Percentiles rank a stretch among this genome's conserved stretches.
Conservation (phyloP, 495 filamentous ascomycete genomes). For the Aspergillus cavernicola region DNA sequence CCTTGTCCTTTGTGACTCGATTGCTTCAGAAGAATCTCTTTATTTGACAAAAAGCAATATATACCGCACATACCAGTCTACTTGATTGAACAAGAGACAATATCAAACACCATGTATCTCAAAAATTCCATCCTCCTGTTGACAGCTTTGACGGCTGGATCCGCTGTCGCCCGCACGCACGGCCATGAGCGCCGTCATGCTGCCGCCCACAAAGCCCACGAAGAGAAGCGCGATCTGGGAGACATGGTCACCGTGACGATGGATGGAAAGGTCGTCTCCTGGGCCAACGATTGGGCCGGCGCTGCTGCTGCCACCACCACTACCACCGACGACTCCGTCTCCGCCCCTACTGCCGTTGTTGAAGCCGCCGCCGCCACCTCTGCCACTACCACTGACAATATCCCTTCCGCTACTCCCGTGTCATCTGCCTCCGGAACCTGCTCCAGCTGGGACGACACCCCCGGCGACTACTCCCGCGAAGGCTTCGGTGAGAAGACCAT, state of each 20-base stretch:
- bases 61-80: neutral
- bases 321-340: slow-evolving; percentile 12
- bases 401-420: slow-evolving; percentile 17
- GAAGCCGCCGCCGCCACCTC: slow-evolving; percentile 12
- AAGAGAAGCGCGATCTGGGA: slow-evolving; percentile 42
- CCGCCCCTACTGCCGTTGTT: slow-evolving; percentile 10
- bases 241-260: slow-evolving; percentile 58
- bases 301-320: slow-evolving; percentile 15
- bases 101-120: slow-evolving; percentile 34
- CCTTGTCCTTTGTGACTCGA: slow-evolving; percentile 12
- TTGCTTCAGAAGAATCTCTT: slow-evolving; percentile 1
- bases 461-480: slow-evolving; percentile 21
- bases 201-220: slow-evolving; percentile 29
- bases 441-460: slow-evolving; percentile 25
- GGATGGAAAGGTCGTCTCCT: slow-evolving; percentile 56
- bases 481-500: slow-evolving; percentile 31
- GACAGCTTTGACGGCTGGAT: slow-evolving; percentile 41
- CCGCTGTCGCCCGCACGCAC: slow-evolving; percentile 41
- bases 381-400: slow-evolving; percentile 12
- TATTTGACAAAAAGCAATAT: slow-evolving; percentile 4
- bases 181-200: slow-evolving; percentile 46
- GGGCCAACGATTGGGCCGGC: slow-evolving; percentile 61
- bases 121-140: slow-evolving; percentile 39
- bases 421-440: slow-evolving; percentile 21
- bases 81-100: slow-evolving; percentile 6